Base-by-base conservation (phyloP, 1,284 basidiomycete species). In the Farysia itapuensis region DNA sequence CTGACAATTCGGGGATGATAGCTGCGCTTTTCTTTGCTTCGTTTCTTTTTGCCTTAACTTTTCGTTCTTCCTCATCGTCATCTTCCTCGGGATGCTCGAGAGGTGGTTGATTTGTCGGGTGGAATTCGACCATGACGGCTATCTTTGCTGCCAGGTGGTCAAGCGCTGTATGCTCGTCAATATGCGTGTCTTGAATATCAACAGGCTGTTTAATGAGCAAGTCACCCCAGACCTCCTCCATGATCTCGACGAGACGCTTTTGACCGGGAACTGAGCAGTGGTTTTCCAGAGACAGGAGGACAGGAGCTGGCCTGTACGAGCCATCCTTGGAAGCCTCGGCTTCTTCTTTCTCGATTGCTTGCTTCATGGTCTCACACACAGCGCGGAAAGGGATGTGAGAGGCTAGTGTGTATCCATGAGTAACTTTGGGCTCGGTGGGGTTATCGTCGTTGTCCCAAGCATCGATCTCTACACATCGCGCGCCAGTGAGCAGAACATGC, bases 391-490 rank as follows among this genome's bases (percentile, higher is more conserved):
- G 56, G n/a, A 67, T 59, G 31, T 54, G 52, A 9, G 60, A 48
- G 28, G 59, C 61, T 11, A 64, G 32, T 13, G 54, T 64, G 26
- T 61, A 64, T 1, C 64, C 66, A 59, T 86, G 85, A 0, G 83
- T 86, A 24, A 85, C 84, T 40, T 84, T 78, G 20, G 82, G 80
- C 11, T 82, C 83, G 33, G 80, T 77, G 2, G 78, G 77, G 4
- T 81, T 81, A 18, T 58, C 39, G 0, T 70, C 68, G 13, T 64
- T 50, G 11, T 83, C 80, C 85, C 85, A 86, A 13, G 84, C 84
- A 61, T 86, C 85, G 45, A 86, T 84, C 70, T 86, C 85, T 75
- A 86, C 83, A 64, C 84, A 86, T 26, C 84, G 80, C 4, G 80
- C 82, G 34, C 81, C 79, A 4, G 81, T 79, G 20, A 77, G 76